A percentile compares a stretch with the other conserved stretches of the same genome.
These are phyloP conservation scores for Dictyophora rubrovolvata DNA, from an alignment of 768 basidiomycete species.

Conservation along the genomic window DNA sequence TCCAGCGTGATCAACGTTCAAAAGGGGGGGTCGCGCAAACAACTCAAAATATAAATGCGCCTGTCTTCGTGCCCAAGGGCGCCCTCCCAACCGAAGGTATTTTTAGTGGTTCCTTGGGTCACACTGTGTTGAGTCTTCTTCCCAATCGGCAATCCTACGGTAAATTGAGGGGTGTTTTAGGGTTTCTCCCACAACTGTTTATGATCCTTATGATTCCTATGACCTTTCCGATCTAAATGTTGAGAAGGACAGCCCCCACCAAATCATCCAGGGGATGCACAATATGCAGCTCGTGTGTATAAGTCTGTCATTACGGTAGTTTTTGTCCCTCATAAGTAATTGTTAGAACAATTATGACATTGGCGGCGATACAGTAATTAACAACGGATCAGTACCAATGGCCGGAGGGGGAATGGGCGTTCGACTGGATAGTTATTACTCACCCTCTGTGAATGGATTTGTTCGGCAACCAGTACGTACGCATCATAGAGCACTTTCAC, in stretches of 20 bases:
- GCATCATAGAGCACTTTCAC: neutral
- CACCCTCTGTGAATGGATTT: constrained; percentile 34
- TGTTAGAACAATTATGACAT: neutral
- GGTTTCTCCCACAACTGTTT: constrained; percentile 21
- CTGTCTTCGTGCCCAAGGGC: constrained; percentile 72
- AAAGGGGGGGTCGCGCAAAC: constrained; percentile 24
- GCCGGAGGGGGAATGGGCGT: neutral
- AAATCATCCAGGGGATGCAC: neutral
- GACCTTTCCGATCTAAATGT: constrained; percentile 14
- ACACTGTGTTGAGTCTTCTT: constrained; percentile 16
- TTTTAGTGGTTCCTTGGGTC: neutral
- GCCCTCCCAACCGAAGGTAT: constrained; percentile 4
- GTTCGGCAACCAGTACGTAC: constrained; percentile 57
- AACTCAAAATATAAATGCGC: constrained; percentile 69
- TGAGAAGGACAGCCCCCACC: neutral
- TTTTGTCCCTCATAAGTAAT: neutral
- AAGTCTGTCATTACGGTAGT: neutral
- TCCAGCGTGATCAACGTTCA: neutral
- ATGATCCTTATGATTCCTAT: constrained; percentile 23
- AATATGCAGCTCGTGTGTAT: constrained; percentile 4
- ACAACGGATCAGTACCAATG: neutral
- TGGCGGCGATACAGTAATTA: neutral
- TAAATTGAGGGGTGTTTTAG: constrained; percentile 15
- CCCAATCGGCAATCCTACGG: constrained; percentile 19
- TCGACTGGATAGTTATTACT: constrained; percentile 25